phyloP scores from a whole-genome alignment of 78 protist genomes.

The Protostelium mycophagum region DNA sequence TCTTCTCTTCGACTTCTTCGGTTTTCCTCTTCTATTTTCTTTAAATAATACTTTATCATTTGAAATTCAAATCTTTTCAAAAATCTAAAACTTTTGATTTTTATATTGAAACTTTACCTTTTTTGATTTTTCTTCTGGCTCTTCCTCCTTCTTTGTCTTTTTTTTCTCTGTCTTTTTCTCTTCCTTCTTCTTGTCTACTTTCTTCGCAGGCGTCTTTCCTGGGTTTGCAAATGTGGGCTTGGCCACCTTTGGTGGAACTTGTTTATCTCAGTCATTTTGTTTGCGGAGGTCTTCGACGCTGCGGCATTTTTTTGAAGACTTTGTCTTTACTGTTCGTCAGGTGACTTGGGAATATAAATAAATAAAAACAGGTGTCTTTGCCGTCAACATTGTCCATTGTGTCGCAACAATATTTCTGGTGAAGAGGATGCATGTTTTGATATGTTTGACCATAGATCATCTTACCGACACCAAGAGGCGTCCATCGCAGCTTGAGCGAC shows the following conservation, averaged over 20 bases:
- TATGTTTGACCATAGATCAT: too few relatives aligned
- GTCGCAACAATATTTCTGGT: too few relatives aligned
- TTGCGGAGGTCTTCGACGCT: neutral
- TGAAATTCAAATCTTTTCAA: neutral
- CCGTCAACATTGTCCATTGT: too few relatives aligned
- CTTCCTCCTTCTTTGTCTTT: neutral
- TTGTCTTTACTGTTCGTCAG: neutral
- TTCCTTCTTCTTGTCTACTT: neutral
- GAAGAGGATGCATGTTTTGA: too few relatives aligned
- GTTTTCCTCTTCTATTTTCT: neutral
- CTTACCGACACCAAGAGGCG: neutral
- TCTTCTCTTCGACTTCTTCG: neutral
- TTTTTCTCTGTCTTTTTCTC: neutral
- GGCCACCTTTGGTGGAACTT: too few relatives aligned
- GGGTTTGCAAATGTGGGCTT: too few relatives aligned
- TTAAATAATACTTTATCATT: too few relatives aligned
- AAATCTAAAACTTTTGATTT: too few relatives aligned
- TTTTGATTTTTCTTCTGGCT: neutral
- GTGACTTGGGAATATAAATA: too few relatives aligned
- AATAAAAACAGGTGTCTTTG: too few relatives aligned
- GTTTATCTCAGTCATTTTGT: neutral
- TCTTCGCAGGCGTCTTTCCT: neutral
- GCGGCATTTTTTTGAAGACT: neutral
- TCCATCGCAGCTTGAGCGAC: neutral
- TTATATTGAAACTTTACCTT: too few relatives aligned